A percentile compares a stretch with the other conserved stretches of the same genome.
Evolutionary conservation across 2,329 filamentous ascomycete genomes (phyloP).

Genomic region (Fusarium sp.): DNA sequence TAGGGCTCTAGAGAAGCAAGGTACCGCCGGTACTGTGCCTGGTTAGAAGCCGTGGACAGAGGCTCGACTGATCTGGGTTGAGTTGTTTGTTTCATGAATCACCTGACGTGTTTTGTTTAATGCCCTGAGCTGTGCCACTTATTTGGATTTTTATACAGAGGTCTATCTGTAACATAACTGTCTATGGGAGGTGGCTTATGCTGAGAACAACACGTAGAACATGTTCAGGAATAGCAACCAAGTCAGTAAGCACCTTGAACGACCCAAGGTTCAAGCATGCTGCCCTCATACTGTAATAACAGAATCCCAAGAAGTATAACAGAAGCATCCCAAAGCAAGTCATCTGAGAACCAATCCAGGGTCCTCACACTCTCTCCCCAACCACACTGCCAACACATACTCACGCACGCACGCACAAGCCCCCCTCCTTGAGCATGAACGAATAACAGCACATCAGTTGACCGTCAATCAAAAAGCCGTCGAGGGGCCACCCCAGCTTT

Average conservation of each 20-base stretch:
- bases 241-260: neutral
- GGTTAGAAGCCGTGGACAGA: neutral
- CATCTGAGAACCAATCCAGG: neutral
- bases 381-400: neutral
- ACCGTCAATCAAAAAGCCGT: neutral
- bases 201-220: neutral
- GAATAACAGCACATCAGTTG: neutral
- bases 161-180: neutral
- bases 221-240: neutral
- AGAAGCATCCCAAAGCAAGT: neutral
- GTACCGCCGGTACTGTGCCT: neutral
- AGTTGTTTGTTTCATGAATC: neutral
- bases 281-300: neutral
- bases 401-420: neutral
- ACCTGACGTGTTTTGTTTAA: neutral
- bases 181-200: neutral
- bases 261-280: neutral
- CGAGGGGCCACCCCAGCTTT: neutral
- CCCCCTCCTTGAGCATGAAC: neutral
- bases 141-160: neutral
- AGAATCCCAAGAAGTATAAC: neutral
- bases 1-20: neutral
- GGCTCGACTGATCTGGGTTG: neutral
- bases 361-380: neutral
- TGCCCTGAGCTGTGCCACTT: neutral